A percentile compares a stretch with the other conserved stretches of the same genome.
These are phyloP conservation scores for Trypanosoma scelopori DNA, from an alignment of 208 protist genomes.

Conservation along the genomic window DNA sequence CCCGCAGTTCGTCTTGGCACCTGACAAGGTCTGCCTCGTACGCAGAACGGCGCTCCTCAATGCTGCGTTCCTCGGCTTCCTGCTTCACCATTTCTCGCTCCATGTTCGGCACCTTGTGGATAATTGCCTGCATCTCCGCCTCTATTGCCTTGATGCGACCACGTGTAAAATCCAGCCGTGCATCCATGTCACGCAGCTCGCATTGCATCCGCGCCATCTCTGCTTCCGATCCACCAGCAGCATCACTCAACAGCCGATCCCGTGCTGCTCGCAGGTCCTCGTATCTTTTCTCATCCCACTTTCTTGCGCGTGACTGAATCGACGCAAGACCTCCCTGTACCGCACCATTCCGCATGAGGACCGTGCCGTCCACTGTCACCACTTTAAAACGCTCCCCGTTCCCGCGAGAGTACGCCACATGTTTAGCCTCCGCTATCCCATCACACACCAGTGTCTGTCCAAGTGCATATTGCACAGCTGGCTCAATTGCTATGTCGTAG, in stretches of 20 bases:
- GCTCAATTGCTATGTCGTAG: constrained; percentile 81
- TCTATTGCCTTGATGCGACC: constrained; percentile 48
- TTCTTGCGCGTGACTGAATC: constrained; percentile 79
- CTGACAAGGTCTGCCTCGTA: constrained; percentile 40
- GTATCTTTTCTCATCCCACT: constrained; percentile 94
- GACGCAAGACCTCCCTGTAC: constrained; percentile 93
- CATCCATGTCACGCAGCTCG: constrained; percentile 62
- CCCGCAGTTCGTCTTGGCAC: constrained; percentile 53
- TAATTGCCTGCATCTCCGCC: constrained; percentile 36
- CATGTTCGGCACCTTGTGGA: constrained; percentile 38
- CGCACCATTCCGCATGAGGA: constrained; percentile 94
- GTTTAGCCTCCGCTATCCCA: constrained; percentile 87
- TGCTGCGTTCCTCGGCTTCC: constrained; percentile 13
- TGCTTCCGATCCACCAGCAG: constrained; percentile 56
- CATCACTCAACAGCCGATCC: constrained; percentile 70
- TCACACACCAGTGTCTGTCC: constrained; percentile 97
- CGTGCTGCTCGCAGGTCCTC: constrained; percentile 68
- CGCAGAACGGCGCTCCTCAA: constrained; percentile 31
- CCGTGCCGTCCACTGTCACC: constrained; percentile 95
- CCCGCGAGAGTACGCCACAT: constrained; percentile 76
- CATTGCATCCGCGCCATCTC: constrained; percentile 73
- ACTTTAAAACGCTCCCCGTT: constrained; percentile 88
- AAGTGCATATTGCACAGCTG: constrained; percentile 93
- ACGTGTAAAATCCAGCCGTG: constrained; percentile 59
- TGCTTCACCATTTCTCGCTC: constrained; percentile 38